Evolutionary conservation across 306 rosid genomes (phyloP).

Genomic region (Aeschynomene evenia): DNA sequence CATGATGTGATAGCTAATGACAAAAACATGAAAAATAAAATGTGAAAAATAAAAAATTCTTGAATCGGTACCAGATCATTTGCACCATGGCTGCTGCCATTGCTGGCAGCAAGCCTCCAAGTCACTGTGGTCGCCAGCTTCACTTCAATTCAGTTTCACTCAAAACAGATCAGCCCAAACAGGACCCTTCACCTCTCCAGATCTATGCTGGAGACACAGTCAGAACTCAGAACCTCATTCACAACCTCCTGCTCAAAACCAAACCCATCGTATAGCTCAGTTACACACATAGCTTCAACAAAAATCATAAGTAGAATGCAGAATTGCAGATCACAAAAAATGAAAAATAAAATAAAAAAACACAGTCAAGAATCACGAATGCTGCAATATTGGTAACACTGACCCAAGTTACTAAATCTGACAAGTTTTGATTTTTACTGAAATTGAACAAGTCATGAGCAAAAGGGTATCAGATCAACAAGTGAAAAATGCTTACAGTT

Average conservation of each 20-base stretch:
- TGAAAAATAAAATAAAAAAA: not conserved
- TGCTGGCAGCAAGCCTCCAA: slow-evolving; percentile 83
- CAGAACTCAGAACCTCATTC: slow-evolving; percentile 38
- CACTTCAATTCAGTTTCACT: not conserved
- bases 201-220: slow-evolving; percentile 52
- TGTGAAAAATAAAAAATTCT: not conserved
- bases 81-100: slow-evolving; percentile 74
- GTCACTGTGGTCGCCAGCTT: slow-evolving; percentile 78
- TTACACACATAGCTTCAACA: not conserved
- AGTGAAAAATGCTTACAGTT: not conserved
- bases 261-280: not conserved
- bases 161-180: slow-evolving; percentile 24
- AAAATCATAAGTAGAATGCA: not conserved
- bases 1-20: slow-evolving; percentile 6
- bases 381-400: slow-evolving; percentile 2
- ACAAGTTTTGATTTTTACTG: slow-evolving; percentile 19
- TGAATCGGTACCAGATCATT: slow-evolving; percentile 65
- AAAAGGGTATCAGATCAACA: slow-evolving; percentile 37
- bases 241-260: slow-evolving; percentile 52
- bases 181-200: slow-evolving; percentile 44
- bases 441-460: slow-evolving; percentile 19
- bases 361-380: not conserved
- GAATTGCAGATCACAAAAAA: slow-evolving; percentile 42
- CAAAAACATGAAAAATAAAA: slow-evolving; percentile 12
- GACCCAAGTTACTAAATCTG: not conserved